A percentile compares a stretch with the other conserved stretches of the same genome.
Conservation (phyloP, 2,329 filamentous ascomycete genomes). For the Ampelomyces quisqualis region DNA sequence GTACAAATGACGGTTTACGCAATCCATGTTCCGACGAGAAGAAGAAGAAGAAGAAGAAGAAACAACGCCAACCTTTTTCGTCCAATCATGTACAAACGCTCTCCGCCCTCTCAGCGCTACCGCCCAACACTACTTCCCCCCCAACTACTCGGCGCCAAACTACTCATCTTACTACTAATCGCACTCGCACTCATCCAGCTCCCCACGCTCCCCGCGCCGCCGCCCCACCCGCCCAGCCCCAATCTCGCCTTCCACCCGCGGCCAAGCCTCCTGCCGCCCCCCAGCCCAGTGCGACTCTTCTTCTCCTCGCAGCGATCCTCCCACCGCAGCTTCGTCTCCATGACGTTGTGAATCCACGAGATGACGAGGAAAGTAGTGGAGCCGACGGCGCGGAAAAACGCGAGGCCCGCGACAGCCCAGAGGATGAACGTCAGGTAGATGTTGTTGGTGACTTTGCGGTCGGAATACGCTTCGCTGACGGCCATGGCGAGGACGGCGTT, state of each 20-base stretch:
- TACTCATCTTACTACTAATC: constrained; percentile 43
- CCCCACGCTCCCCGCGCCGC: constrained; percentile 26
- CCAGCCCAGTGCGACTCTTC: constrained; percentile 30
- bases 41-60: too few species aligned
- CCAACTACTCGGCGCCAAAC: constrained; percentile 37
- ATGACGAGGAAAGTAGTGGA: constrained; percentile 79
- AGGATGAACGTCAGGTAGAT: constrained; percentile 91
- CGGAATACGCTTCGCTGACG: constrained; percentile 80
- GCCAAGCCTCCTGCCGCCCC: constrained; percentile 30
- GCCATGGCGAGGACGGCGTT: constrained; percentile 94
- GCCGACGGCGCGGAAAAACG: constrained; percentile 84
- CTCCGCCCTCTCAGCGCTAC: too few species aligned
- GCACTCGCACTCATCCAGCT: constrained; percentile 44
- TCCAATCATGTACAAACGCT: too few species aligned
- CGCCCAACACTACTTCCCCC: constrained; percentile 33
- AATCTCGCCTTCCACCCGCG: constrained; percentile 7
- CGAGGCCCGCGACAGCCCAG: constrained; percentile 84
- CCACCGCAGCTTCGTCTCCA: constrained; percentile 77
- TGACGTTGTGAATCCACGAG: constrained; percentile 78
- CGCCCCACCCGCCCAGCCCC: constrained; percentile 32
- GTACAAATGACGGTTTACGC: too few species aligned
- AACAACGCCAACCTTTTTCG: too few species aligned
- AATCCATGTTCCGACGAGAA: too few species aligned
- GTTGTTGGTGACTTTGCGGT: constrained; percentile 72
- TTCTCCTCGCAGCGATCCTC: constrained; percentile 38